A percentile compares a stretch with the other conserved stretches of the same genome.
Evolutionary conservation across 352 stramenopile genomes (phyloP).

Genomic region (Phytophthora crassamura): DNA sequence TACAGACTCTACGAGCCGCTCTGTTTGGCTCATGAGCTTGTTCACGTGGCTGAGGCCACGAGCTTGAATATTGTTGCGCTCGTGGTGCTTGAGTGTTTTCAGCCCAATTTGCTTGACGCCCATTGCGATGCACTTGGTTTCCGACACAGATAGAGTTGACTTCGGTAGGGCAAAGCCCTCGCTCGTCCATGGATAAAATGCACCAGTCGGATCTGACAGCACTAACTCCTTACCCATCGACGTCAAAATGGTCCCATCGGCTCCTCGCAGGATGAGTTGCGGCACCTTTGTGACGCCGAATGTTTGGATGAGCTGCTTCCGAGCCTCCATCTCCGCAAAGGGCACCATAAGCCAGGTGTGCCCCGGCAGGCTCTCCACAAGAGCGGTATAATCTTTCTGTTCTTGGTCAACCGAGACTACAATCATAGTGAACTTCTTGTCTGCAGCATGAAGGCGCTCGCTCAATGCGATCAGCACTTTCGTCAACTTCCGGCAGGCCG

Average conservation of each 20-base stretch:
- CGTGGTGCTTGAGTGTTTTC: conserved; percentile 73
- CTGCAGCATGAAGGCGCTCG: conserved; percentile 42
- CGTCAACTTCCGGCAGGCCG: conserved; percentile 59
- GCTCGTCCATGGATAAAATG: conserved; percentile 68
- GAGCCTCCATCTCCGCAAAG: conserved; percentile 71
- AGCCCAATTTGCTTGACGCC: conserved; percentile 76
- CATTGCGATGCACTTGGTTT: conserved; percentile 70
- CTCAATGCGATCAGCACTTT: conserved; percentile 60
- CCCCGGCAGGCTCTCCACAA: conserved; percentile 60
- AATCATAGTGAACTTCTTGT: conserved; percentile 74
- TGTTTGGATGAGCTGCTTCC: conserved; percentile 73
- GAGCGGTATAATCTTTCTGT: conserved; percentile 54
- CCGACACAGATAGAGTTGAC: conserved; percentile 56
- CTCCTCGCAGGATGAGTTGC: conserved; percentile 64
- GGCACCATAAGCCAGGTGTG: conserved; percentile 78
- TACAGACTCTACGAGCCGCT: conserved; percentile 55
- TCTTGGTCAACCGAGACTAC: conserved; percentile 81
- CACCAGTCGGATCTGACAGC: conserved; percentile 60
- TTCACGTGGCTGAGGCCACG: conserved; percentile 58
- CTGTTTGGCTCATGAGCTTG: conserved; percentile 53
- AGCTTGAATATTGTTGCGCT: conserved; percentile 45
- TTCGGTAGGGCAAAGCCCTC: conserved; percentile 65
- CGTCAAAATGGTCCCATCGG: conserved; percentile 68
- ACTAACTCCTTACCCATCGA: conserved; percentile 77
- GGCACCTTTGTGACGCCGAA: conserved; percentile 70